phyloP scores from a whole-genome alignment of 495 filamentous ascomycete species.

The Durotheca rogersii region DNA sequence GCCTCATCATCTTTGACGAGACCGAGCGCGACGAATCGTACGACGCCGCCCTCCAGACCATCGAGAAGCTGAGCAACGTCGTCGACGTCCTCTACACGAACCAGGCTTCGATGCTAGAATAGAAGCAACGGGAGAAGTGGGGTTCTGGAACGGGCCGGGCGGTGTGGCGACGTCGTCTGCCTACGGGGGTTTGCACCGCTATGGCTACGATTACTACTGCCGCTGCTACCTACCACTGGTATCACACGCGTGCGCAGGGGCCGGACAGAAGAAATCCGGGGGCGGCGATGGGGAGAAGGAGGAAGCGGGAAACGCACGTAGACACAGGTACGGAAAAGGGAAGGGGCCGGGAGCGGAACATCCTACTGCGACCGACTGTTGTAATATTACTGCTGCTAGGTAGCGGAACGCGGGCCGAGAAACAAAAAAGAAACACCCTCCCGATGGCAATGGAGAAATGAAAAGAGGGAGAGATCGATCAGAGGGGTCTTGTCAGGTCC shows the following conservation, averaged over 20 bases:
- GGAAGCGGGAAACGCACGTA: not conserved
- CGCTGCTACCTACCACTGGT: too few species aligned
- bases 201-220: not conserved
- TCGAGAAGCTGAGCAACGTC: conserved; percentile 95
- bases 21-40: conserved; percentile 89
- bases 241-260: too few species aligned
- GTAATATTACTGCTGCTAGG: conserved; percentile 30
- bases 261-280: too few species aligned
- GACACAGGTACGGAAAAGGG: not conserved
- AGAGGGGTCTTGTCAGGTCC: too few species aligned
- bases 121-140: conserved; percentile 27
- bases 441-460: too few species aligned
- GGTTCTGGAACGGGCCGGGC: not conserved
- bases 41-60: conserved; percentile 89
- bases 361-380: conserved; percentile 7
- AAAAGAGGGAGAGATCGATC: too few species aligned
- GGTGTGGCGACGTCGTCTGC: not conserved
- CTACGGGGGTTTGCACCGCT: not conserved
- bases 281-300: too few species aligned
- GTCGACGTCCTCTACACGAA: conserved; percentile 97
- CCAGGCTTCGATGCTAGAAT: conserved; percentile 94
- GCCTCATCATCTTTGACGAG: conserved; percentile 96
- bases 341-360: not conserved
- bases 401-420: conserved; percentile 3
- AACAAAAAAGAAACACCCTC: too few species aligned